These are phyloP conservation scores for Phytopythium ostracodes DNA, from an alignment of 352 stramenopile species.

Conservation along the genomic window DNA sequence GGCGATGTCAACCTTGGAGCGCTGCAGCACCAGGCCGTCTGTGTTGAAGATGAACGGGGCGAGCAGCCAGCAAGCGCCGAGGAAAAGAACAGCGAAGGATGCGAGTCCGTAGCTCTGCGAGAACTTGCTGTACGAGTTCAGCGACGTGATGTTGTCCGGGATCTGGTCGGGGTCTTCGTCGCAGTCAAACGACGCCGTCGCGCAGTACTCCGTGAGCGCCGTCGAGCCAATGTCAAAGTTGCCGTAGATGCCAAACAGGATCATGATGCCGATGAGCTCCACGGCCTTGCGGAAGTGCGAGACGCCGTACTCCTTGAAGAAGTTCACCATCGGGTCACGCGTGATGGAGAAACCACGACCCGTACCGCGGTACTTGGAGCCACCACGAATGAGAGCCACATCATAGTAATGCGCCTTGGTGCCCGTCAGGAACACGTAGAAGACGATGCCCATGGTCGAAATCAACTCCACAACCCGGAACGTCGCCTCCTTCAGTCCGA, in stretches of 20 bases:
- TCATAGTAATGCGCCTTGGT: slow-evolving; percentile 88
- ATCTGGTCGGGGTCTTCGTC: slow-evolving; percentile 37
- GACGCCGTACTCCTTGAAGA: slow-evolving; percentile 86
- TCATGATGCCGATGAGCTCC: slow-evolving; percentile 82
- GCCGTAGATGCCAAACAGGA: slow-evolving; percentile 76
- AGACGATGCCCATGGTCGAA: slow-evolving; percentile 75
- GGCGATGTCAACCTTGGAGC: slow-evolving; percentile 74
- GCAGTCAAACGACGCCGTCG: slow-evolving; percentile 36
- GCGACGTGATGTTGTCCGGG: slow-evolving; percentile 63
- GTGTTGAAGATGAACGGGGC: slow-evolving; percentile 88
- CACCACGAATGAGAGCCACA: slow-evolving; percentile 76
- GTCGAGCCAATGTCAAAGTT: slow-evolving; percentile 67
- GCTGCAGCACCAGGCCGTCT: slow-evolving; percentile 81
- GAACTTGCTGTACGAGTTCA: slow-evolving; percentile 46
- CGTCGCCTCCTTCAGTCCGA: slow-evolving; percentile 65
- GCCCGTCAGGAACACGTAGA: slow-evolving; percentile 86
- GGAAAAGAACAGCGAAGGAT: slow-evolving; percentile 79
- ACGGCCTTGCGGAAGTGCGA: slow-evolving; percentile 88
- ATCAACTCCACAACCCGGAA: slow-evolving; percentile 80
- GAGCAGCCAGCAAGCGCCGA: slow-evolving; percentile 79
- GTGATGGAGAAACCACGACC: slow-evolving; percentile 86
- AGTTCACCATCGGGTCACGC: slow-evolving; percentile 82
- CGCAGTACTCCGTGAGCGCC: slow-evolving; percentile 43
- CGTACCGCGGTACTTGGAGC: slow-evolving; percentile 84
- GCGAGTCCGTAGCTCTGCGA: slow-evolving; percentile 77